These are phyloP conservation scores for Carex myosuroides DNA, from an alignment of 176 grass and related monocot genomes.

Conservation along the genomic window DNA sequence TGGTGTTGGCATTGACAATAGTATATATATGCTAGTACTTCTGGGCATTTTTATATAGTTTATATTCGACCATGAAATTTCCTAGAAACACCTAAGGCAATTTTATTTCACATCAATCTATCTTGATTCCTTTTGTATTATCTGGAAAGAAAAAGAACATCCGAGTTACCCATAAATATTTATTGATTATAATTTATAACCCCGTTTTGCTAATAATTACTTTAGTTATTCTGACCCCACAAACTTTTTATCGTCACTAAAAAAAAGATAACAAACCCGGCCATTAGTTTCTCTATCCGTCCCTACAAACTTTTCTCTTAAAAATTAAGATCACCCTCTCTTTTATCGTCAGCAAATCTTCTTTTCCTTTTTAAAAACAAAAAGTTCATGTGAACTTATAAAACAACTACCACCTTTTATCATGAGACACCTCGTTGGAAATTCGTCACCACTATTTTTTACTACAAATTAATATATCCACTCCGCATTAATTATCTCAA, in stretches of 20 bases:
- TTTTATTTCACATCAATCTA: neutral
- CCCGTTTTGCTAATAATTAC: neutral
- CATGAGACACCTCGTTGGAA: conserved; percentile 10
- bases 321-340: neutral
- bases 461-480: neutral
- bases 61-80: neutral
- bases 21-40: neutral
- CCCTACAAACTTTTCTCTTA: neutral
- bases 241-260: conserved; percentile 1
- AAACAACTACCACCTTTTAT: conserved; percentile 1
- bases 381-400: conserved; percentile 20
- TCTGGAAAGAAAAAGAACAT: neutral
- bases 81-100: neutral
- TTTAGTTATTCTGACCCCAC: conserved; percentile 7
- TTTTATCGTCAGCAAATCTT: conserved; percentile 15
- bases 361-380: neutral
- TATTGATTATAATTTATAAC: neutral
- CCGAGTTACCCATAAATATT: neutral
- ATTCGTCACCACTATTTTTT: neutral
- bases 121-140: neutral
- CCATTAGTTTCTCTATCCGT: neutral
- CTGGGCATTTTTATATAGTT: neutral
- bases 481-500: neutral
- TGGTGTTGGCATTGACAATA: too few species aligned
- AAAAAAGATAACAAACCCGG: neutral